These are phyloP conservation scores for Aspergillus haitiensis DNA, from an alignment of 495 filamentous ascomycete species.

Conservation along the genomic window DNA sequence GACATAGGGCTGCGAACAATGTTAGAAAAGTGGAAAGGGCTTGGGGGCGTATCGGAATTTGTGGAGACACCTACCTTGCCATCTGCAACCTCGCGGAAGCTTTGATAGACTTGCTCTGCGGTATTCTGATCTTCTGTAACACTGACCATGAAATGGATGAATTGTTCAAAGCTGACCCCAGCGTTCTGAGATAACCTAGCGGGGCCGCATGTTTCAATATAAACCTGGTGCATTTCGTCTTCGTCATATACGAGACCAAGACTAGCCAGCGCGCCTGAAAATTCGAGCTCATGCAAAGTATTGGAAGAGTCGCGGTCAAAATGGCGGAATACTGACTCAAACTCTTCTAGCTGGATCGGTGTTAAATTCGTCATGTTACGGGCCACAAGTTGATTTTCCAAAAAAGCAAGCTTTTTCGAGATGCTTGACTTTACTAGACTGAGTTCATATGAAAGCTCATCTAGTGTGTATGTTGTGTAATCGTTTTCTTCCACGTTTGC, in stretches of 20 bases:
- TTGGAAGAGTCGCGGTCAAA: conserved; percentile 95
- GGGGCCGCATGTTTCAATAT: conserved; percentile 68
- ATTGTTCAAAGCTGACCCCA: conserved; percentile 94
- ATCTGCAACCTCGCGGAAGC: conserved; percentile 94
- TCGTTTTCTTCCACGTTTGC: conserved; percentile 99
- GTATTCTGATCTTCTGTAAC: conserved; percentile 98
- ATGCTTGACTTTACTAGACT: conserved; percentile 87
- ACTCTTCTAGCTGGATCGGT: conserved; percentile 96
- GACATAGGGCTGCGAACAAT: conserved; percentile 70
- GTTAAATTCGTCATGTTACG: conserved; percentile 98
- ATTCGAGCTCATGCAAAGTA: conserved; percentile 89
- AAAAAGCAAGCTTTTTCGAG: conserved; percentile 89
- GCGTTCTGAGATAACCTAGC: conserved; percentile 40
- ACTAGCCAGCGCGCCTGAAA: conserved; percentile 89
- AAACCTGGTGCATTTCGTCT: conserved; percentile 93
- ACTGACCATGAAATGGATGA: conserved; percentile 98
- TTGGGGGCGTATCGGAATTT: background rate
- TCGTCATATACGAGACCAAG: conserved; percentile 93
- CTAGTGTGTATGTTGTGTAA: conserved; percentile 95
- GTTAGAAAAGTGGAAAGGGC: conserved; percentile 16
- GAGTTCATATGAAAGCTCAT: conserved; percentile 92
- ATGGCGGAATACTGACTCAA: conserved; percentile 95
- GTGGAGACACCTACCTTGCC: conserved; percentile 64
- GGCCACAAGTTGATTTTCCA: conserved; percentile 96
- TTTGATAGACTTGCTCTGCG: conserved; percentile 96